A percentile compares a stretch with the other conserved stretches of the same genome.
phyloP scores from a whole-genome alignment of 495 filamentous ascomycete species.

The Xylaria grammica region DNA sequence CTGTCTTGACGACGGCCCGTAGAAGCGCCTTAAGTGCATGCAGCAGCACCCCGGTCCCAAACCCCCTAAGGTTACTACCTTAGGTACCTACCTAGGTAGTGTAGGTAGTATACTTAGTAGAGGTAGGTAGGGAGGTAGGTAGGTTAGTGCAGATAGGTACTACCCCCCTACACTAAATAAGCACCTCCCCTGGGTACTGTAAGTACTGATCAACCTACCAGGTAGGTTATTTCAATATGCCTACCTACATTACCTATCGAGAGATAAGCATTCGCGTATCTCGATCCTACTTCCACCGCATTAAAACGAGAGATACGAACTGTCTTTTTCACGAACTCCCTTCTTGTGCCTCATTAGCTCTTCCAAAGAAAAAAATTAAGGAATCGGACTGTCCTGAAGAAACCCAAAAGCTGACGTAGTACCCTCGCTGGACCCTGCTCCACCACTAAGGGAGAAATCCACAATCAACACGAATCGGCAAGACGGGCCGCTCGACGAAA shows the following conservation, averaged over 20 bases:
- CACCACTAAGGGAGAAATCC: not conserved
- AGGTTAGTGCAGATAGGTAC: no score
- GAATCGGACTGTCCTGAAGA: no score
- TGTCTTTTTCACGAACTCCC: not conserved
- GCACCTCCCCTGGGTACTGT: no score
- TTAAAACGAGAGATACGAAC: not conserved
- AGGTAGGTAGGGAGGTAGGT: no score
- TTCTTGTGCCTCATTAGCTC: not conserved
- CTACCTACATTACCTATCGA: not conserved
- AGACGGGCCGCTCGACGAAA: slow-evolving; percentile 11
- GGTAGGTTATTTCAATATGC: no score
- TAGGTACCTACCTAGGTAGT: not conserved
- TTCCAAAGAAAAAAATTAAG: not conserved
- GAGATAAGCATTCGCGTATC: no score
- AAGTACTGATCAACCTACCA: no score
- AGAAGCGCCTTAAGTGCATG: not conserved
- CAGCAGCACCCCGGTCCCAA: slow-evolving; percentile 1
- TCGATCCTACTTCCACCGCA: not conserved
- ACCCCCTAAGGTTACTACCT: not conserved
- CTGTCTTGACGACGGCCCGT: slow-evolving; percentile 1
- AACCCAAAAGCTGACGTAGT: not conserved
- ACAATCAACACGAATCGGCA: not conserved
- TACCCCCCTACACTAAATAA: no score
- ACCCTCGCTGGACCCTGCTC: not conserved
- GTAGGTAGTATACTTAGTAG: no score